Conservation (phyloP, 768 basidiomycete genomes). For the Clitopilus hobsonii region DNA sequence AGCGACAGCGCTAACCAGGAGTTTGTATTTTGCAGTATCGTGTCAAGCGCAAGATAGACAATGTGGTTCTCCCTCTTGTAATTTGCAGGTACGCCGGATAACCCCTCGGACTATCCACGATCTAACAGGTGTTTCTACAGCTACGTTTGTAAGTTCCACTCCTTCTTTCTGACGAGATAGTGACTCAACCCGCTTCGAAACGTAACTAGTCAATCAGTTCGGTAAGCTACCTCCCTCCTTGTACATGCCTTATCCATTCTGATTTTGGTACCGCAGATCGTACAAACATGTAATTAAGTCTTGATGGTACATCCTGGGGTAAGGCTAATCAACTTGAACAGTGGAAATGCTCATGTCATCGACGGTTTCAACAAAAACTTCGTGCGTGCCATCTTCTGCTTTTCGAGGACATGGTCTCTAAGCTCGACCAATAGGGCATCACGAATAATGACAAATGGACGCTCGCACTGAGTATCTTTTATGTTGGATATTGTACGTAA, state of each 20-base stretch:
- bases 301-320: no score
- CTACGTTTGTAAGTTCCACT: conserved; percentile 39
- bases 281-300: conserved; percentile 44
- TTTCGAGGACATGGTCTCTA: neutral
- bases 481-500: conserved; percentile 53
- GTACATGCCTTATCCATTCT: neutral
- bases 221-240: conserved; percentile 20
- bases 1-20: neutral
- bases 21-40: conserved; percentile 25
- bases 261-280: conserved; percentile 31
- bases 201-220: conserved; percentile 39
- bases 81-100: conserved; percentile 36
- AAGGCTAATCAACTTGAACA: no score
- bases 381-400: conserved; percentile 25
- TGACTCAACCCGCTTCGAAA: conserved; percentile 10
- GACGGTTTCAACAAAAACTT: conserved; percentile 48
- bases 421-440: conserved; percentile 27
- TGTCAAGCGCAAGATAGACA: conserved; percentile 45
- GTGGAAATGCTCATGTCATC: conserved; percentile 54
- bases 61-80: conserved; percentile 44
- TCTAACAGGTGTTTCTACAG: no score
- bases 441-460: conserved; percentile 54
- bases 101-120: no score
- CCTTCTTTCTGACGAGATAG: neutral
- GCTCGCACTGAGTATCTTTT: conserved; percentile 52